Evolutionary conservation across 805 yeast species (phyloP).

Genomic region (Suhomyces canberraensis): DNA sequence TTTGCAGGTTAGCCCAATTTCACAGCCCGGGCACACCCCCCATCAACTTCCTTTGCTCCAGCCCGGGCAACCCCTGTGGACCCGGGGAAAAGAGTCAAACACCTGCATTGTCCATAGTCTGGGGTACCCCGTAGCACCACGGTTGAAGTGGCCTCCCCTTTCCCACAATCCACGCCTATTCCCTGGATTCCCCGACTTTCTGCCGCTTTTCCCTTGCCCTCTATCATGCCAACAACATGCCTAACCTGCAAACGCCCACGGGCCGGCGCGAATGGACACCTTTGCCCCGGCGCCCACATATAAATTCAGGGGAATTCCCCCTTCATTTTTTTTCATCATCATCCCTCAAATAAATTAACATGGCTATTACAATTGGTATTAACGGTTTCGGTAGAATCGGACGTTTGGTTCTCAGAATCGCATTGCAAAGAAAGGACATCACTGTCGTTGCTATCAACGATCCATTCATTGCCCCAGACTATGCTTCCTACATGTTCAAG

Average conservation of each 20-base stretch:
- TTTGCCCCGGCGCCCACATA: conserved; percentile 7
- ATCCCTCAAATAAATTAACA: conserved; percentile 6
- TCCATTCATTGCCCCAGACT: conserved; percentile 34
- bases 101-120: neutral
- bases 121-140: neutral
- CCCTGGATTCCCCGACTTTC: neutral
- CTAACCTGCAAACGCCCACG: neutral
- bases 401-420: conserved; percentile 33
- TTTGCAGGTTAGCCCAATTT: conserved; percentile 6
- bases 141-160: too few species aligned
- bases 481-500: conserved; percentile 36
- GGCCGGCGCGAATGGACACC: conserved; percentile 8
- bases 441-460: conserved; percentile 32
- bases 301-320: conserved; percentile 2
- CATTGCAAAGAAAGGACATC: conserved; percentile 30
- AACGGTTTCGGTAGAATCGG: conserved; percentile 38
- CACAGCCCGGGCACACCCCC: neutral
- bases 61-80: too few species aligned
- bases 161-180: neutral
- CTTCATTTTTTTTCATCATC: conserved; percentile 1
- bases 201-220: too few species aligned
- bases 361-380: conserved; percentile 30
- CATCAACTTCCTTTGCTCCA: neutral
- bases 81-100: neutral
- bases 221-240: too few species aligned